These are phyloP conservation scores for Ceratocystis harringtonii DNA, from an alignment of 2,329 filamentous ascomycete species.

Conservation along the genomic window DNA sequence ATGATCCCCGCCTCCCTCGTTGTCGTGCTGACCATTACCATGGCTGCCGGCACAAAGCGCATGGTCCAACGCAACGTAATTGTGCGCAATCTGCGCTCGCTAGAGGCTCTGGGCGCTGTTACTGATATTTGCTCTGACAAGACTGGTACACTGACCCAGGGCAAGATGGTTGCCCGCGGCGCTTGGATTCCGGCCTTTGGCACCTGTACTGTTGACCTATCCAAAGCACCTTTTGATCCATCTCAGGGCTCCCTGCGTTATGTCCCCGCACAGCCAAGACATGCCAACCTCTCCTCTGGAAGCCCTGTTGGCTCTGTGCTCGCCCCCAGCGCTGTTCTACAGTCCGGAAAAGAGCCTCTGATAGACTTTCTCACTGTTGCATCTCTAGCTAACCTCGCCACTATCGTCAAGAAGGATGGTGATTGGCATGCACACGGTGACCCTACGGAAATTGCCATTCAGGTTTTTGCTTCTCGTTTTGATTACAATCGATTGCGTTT, in stretches of 20 bases:
- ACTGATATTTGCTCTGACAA: constrained; percentile 42
- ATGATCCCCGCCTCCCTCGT: constrained; percentile 38
- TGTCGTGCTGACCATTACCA: constrained; percentile 44
- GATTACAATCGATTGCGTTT: constrained; percentile 41
- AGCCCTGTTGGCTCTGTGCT: constrained; percentile 20
- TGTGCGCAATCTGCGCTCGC: constrained; percentile 35
- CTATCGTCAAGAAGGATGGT: constrained; percentile 30
- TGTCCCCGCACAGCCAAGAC: constrained; percentile 25
- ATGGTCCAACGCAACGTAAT: constrained; percentile 40
- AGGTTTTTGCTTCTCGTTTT: constrained; percentile 55
- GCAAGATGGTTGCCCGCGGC: constrained; percentile 48
- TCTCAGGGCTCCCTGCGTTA: constrained; percentile 34
- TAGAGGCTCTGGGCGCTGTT: constrained; percentile 47
- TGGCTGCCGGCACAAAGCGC: constrained; percentile 37
- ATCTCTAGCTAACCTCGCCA: constrained; percentile 41
- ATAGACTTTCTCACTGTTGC: constrained; percentile 43
- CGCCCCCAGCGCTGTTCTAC: constrained; percentile 25
- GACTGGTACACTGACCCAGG: constrained; percentile 46
- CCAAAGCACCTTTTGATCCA: constrained; percentile 42
- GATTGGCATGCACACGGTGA: constrained; percentile 48
- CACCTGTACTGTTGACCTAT: constrained; percentile 41
- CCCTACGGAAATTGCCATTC: constrained; percentile 57
- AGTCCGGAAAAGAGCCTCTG: constrained; percentile 28
- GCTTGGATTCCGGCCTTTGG: constrained; percentile 44
- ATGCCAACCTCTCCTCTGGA: constrained; percentile 27